Base-by-base conservation (phyloP, 164 flowering plant species). In the Platanus orientalis region DNA sequence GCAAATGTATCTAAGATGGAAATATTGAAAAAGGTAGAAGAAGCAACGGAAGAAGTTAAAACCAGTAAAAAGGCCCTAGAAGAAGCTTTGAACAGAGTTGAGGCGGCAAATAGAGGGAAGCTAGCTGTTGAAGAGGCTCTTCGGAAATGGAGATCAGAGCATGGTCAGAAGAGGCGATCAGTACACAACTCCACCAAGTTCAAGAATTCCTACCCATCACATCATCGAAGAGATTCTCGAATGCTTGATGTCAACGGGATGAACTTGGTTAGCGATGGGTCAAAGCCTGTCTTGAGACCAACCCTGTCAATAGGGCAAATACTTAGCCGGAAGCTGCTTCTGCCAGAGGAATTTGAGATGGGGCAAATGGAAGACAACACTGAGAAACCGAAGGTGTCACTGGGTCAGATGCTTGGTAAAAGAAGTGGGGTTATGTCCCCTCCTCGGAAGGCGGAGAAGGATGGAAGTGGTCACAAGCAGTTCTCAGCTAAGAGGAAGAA, bases 241-340 rank as follows among this genome's bases (percentile, higher is more conserved):
- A 61, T 80, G 48, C 59, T 75, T 56, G 92, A 88, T 71, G 80
- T 83, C 1, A 84, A 84, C 69, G 88, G 88, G 24, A 40, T 77
- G 59, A 76, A 76, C 60, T 42, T 82, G 52, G 74, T 52, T 2
- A 67, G 29, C 45, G 88, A 87, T 30, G 82, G 70, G 14, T 52
- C 79, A 28, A 76, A 57, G 39, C 90, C 88, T 16, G 83, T 73
- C 62, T 54, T 85, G 59, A 82, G 70, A 71, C 81, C 89, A 9
- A 88, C 97, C 14, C 49, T 91, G 32, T 94, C 97, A 25, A 91
- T 94, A 7, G 99, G 96, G 34, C 94, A 94, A 72, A 94, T 91
- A 58, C 75, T 91, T 63, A 89, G 92, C 79, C 69, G 81, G 75
- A 94, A 91, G 76, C 76, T 94, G 65, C 79, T 79, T 25, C 48